phyloP scores from a whole-genome alignment of 495 filamentous ascomycete species.

The Penicillium silybi region DNA sequence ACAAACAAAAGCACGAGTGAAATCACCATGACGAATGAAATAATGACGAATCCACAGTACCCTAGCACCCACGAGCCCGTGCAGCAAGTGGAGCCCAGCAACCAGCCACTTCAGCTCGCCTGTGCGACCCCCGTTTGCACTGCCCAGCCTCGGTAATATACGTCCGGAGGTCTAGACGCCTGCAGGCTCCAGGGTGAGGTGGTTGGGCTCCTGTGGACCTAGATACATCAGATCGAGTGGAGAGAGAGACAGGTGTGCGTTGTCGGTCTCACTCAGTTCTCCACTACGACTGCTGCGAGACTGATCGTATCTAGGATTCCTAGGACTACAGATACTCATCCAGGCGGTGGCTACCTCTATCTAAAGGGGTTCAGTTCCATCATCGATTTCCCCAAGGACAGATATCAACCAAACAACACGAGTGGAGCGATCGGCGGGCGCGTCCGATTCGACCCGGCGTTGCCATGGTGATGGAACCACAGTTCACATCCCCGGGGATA shows the following conservation, averaged over 20 bases:
- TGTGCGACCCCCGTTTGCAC: not conserved
- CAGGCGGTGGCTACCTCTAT: not conserved
- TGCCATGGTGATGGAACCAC: constrained; percentile 5
- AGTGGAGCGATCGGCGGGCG: constrained; percentile 12
- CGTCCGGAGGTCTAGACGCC: constrained; percentile 13
- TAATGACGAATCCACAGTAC: not conserved
- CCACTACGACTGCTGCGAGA: not conserved
- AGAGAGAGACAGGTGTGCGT: constrained; percentile 2
- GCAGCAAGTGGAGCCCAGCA: not conserved
- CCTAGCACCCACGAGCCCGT: not conserved
- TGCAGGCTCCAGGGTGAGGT: constrained; percentile 2
- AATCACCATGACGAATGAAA: too few species aligned
- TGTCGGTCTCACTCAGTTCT: not conserved
- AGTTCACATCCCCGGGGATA: constrained; percentile 6
- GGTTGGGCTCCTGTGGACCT: not conserved
- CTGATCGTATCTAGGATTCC: not conserved
- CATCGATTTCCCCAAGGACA: not conserved
- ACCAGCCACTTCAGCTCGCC: constrained; percentile 11
- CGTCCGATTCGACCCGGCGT: constrained; percentile 11
- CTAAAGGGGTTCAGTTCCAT: not conserved
- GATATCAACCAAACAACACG: not conserved
- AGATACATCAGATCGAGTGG: not conserved
- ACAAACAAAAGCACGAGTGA: too few species aligned
- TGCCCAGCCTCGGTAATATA: constrained; percentile 14
- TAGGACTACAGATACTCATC: too few species aligned